Evolutionary conservation across 352 stramenopile species (phyloP), one percentile per base, ranked within the genome.

Genomic region (Phytophthora megakarya): DNA sequence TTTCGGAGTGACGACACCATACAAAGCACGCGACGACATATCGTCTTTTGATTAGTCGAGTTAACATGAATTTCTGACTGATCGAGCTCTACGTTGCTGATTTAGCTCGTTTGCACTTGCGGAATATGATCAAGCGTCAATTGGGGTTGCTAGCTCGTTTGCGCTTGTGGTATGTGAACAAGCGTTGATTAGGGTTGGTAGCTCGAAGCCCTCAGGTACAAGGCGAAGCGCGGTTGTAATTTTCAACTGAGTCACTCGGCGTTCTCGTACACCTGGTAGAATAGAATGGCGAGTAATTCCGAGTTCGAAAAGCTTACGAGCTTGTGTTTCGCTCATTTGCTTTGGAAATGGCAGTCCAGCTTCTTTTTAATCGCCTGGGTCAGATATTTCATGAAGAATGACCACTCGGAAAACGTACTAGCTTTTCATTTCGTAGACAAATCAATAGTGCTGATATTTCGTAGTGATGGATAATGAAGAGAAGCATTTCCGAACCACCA

Each of bases 401-500:
- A 32, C 40, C 40, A 47, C 40, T 45, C 38, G n/a, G 38, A 45
- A 25, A 45, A 25, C 25, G 21, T 26, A 22, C 8, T 28, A 30
- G 19, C 16, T 33, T 50, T 50, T 8, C n/a, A 23, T 8, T 38
- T 37, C 5, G 44, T 38, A 16, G 44, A 50, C 6, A 38, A 18
- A 8, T 50, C 44, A 7, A 22, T 22, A 3, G 25, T 33, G 16
- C 25, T 38, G 23, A 50, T 38, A 38, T 2, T 23, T 3, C 15
- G 42, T 3, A 56, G 37, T 12, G 56, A 26, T 3, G 56, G 37
- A 9, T 64, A 57, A 2, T 8, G 15, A 4, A 50, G 46, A 1
- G 45, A 3, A 22, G 25, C 10, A 28, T 57, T 55, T 8, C 46
- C 26, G n/a, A 51, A 42, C 54, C 54, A 55, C 54, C 54, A 63